Base-by-base conservation (phyloP, 2,329 filamentous ascomycete species). In the Chaetomiaceae sp. region DNA sequence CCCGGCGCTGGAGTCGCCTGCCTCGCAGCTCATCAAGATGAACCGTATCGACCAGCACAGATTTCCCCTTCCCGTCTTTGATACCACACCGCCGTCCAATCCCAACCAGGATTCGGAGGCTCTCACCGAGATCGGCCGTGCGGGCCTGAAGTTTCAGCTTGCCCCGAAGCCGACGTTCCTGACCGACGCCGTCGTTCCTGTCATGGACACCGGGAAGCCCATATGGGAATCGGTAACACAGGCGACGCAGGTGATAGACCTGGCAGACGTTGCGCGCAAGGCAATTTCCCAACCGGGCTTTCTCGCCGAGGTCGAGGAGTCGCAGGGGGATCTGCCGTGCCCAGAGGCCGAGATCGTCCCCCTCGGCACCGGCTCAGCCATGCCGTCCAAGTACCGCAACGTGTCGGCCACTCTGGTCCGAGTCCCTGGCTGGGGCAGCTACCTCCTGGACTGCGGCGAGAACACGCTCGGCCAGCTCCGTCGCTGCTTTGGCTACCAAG, bases 311-410 rank as follows among this genome's bases (percentile, higher is more conserved):
- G 74, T 84, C 2, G 71, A 78, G 27, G 67, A 75, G 37, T 68
- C 75, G 11, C 81, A 85, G 58, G 70, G 77, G n/a, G 80, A 84
- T 56, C 80, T 95, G 2, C 87, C 87, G 2, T 81, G 82, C 59
- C 78, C 81, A 30, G 85, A 96, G 62, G 82, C 86, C 0, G 90
- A 96, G 68, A 82, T 99, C 44, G 86, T 91, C 34, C 83, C 90
- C 1, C 79, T 99, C 0, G 94, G 94, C 5, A 99, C 94, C 2
- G 94, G 94, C 8, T 97, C 92, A 3, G 88, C 92, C 0, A 67
- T 87, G 14, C 94, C 94, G 1, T 95, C 90, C 30, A 95, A 95
- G 67, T 94, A 96, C 69, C 87, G 94, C 62, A 99, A 97, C 67
- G 94, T 99, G 18, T 96, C 92, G 10, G 84, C 85, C 2, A 96